Conservation (phyloP, 371 early-diverging fungal species). For the Rhizopus sp. region DNA sequence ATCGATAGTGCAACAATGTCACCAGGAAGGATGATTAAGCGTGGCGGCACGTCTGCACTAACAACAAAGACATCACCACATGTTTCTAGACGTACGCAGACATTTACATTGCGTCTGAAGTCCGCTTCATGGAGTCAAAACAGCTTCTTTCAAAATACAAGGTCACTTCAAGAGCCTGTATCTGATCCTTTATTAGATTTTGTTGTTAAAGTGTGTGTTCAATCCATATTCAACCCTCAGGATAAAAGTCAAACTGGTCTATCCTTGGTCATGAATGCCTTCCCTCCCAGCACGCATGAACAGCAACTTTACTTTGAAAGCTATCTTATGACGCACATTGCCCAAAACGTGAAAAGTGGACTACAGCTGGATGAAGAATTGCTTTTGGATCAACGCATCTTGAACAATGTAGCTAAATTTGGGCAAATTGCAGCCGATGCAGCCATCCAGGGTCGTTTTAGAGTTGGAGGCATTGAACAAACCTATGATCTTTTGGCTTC, state of each 20-base stretch:
- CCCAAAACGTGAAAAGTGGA: conserved; percentile 56
- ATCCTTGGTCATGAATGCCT: conserved; percentile 45
- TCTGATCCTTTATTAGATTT: conserved; percentile 53
- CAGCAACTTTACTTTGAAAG: conserved; percentile 54
- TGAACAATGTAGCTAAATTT: conserved; percentile 60
- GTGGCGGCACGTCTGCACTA: conserved; percentile 44
- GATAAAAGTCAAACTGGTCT: conserved; percentile 47
- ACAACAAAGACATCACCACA: conserved; percentile 55
- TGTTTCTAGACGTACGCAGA: conserved; percentile 32
- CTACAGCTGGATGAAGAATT: conserved; percentile 47
- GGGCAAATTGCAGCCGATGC: conserved; percentile 67
- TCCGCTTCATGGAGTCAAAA: conserved; percentile 37
- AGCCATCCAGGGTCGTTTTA: conserved; percentile 61
- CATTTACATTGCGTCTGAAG: conserved; percentile 20
- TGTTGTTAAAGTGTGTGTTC: conserved; percentile 55
- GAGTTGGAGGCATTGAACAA: conserved; percentile 51
- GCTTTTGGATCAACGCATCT: conserved; percentile 44
- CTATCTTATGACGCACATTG: conserved; percentile 59
- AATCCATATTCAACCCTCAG: conserved; percentile 56
- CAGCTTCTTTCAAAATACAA: conserved; percentile 11
- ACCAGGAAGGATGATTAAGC: conserved; percentile 39
- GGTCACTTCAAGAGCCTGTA: conserved; percentile 28
- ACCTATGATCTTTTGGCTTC: conserved; percentile 63
- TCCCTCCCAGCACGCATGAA: conserved; percentile 43
- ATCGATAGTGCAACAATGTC: conserved; percentile 13